A percentile compares a stretch with the other conserved stretches of the same genome.
Conservation (phyloP, 768 basidiomycete species). For the Termitomyces sp. region DNA sequence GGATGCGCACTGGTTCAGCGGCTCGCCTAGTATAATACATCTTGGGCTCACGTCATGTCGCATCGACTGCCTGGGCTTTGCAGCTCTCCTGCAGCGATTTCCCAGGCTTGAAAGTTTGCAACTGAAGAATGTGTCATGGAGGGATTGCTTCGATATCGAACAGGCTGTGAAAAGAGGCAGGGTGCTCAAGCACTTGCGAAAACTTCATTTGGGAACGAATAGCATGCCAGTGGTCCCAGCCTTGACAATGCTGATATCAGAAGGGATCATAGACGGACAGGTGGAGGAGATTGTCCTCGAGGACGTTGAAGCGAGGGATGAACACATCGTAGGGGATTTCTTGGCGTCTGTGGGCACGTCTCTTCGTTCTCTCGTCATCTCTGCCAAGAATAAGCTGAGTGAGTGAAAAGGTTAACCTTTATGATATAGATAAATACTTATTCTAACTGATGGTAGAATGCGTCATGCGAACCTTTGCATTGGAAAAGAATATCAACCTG, state of each 20-base stretch:
- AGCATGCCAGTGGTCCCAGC: conserved; percentile 2
- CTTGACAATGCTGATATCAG: conserved; percentile 4
- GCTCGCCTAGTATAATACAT: neutral
- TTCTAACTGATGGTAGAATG: neutral
- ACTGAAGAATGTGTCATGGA: conserved; percentile 8
- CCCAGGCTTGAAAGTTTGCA: conserved; percentile 2
- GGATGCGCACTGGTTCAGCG: conserved; percentile 7
- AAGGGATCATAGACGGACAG: neutral
- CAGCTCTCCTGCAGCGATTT: conserved; percentile 1
- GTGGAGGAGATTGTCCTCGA: conserved; percentile 3
- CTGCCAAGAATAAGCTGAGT: conserved; percentile 8
- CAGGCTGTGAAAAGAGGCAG: neutral
- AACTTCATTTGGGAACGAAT: conserved; percentile 5
- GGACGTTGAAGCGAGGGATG: conserved; percentile 4
- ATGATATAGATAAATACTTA: neutral
- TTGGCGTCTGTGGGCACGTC: neutral
- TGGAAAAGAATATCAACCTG: conserved; percentile 3
- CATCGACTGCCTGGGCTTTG: conserved; percentile 3
- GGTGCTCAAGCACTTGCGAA: conserved; percentile 2
- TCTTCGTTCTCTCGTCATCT: conserved; percentile 7
- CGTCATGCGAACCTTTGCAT: neutral
- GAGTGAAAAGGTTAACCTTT: neutral
- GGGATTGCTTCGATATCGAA: neutral
- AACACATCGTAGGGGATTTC: neutral
- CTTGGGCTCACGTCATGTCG: conserved; percentile 1